Evolutionary conservation across 768 basidiomycete species (phyloP).

Genomic region (Russula sp.): DNA sequence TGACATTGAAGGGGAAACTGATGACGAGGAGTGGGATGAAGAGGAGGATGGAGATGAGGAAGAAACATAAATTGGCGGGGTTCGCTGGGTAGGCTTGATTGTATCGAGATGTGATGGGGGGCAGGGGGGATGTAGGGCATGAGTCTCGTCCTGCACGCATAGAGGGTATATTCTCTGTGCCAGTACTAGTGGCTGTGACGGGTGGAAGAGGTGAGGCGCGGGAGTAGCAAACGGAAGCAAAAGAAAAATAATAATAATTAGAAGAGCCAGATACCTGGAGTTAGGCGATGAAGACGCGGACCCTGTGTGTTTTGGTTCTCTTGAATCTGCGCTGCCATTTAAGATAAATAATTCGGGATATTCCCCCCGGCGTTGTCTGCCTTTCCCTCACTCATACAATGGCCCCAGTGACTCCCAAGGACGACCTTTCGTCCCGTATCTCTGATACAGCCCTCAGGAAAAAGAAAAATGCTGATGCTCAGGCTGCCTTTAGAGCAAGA

Average conservation of each 20-base stretch:
- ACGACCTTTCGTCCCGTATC: slow-evolving; percentile 43
- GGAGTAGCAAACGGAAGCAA: slow-evolving; percentile 22
- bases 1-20: slow-evolving; percentile 60
- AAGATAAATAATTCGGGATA: slow-evolving; percentile 32
- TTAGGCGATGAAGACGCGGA: slow-evolving; percentile 32
- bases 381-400: slow-evolving; percentile 32
- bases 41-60: slow-evolving; percentile 23
- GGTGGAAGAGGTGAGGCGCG: slow-evolving; percentile 20
- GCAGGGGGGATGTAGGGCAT: background rate
- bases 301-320: slow-evolving; percentile 67
- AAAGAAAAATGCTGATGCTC: slow-evolving; percentile 89
- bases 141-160: background rate
- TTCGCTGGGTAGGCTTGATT: background rate
- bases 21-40: slow-evolving; percentile 31
- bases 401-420: slow-evolving; percentile 38
- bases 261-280: slow-evolving; percentile 19
- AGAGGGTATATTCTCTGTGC: background rate
- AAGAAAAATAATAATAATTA: slow-evolving; percentile 13
- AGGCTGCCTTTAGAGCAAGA: slow-evolving; percentile 78
- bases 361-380: slow-evolving; percentile 29
- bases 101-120: background rate
- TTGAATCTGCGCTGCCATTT: slow-evolving; percentile 56
- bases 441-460: slow-evolving; percentile 72
- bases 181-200: slow-evolving; percentile 2
- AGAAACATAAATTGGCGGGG: slow-evolving; percentile 8